phyloP scores from a whole-genome alignment of 768 basidiomycete genomes.

The Solioccasus polychromus region DNA sequence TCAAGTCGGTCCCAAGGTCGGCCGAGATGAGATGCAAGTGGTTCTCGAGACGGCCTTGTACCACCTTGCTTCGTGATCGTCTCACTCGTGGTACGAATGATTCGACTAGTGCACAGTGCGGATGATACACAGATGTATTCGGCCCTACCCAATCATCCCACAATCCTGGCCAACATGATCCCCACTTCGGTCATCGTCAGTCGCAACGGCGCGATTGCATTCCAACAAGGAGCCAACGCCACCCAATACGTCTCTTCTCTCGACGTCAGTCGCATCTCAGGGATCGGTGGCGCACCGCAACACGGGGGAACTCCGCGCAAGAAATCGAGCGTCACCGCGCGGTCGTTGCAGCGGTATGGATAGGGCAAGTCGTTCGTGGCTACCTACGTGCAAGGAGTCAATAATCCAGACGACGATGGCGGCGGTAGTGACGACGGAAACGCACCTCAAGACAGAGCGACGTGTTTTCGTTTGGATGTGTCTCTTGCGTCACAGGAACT shows the following conservation, averaged over 20 bases:
- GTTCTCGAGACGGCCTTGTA: too few species aligned
- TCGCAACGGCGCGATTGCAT: constrained; percentile 32
- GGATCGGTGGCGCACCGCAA: constrained; percentile 26
- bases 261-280: constrained; percentile 13
- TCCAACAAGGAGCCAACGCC: constrained; percentile 48
- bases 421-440: neutral
- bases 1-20: too few species aligned
- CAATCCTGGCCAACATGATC: constrained; percentile 9
- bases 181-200: constrained; percentile 43
- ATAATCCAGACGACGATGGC: too few species aligned
- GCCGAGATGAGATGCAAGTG: too few species aligned
- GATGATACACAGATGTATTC: too few species aligned
- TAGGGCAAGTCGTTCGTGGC: constrained; percentile 52
- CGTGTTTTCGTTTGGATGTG: too few species aligned
- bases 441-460: constrained; percentile 59
- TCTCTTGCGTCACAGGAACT: constrained; percentile 47
- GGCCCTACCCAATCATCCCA: neutral
- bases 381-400: constrained; percentile 40
- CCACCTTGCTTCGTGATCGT: too few species aligned
- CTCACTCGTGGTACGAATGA: too few species aligned
- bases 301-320: constrained; percentile 49
- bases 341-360: constrained; percentile 51
- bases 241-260: constrained; percentile 41
- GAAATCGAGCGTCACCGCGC: constrained; percentile 54
- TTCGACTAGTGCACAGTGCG: too few species aligned